phyloP scores from a whole-genome alignment of 1,139 yeast species.

The Yamadazyma trypodendri region DNA sequence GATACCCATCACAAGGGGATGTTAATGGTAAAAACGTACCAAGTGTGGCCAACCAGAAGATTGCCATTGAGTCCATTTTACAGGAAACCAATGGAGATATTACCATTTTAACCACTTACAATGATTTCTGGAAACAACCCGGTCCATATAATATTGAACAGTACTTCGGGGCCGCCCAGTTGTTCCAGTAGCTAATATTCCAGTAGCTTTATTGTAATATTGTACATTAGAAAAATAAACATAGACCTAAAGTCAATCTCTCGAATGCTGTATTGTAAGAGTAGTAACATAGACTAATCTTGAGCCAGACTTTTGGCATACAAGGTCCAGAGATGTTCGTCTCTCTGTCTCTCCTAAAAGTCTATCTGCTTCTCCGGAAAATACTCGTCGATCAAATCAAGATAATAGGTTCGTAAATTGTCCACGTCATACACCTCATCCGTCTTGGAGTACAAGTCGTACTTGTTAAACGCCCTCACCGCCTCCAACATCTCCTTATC shows the following conservation, averaged over 20 bases:
- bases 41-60: conserved; percentile 60
- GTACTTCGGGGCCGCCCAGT: conserved; percentile 67
- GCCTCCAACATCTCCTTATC: conserved; percentile 63
- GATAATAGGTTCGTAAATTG: conserved; percentile 54
- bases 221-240: conserved; percentile 10
- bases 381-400: conserved; percentile 63
- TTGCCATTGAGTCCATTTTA: conserved; percentile 64
- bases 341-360: conserved; percentile 42
- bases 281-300: too few relatives aligned
- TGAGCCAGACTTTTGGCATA: too few relatives aligned
- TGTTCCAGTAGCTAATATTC: conserved; percentile 24
- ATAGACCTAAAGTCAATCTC: too few relatives aligned
- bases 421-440: conserved; percentile 50
- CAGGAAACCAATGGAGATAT: conserved; percentile 56
- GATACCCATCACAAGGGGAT: conserved; percentile 78
- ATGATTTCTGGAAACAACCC: conserved; percentile 87
- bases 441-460: conserved; percentile 65
- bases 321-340: too few relatives aligned
- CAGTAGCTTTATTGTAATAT: conserved; percentile 9
- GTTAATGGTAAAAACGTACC: conserved; percentile 77
- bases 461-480: conserved; percentile 64
- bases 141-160: conserved; percentile 86
- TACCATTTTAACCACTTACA: conserved; percentile 70
- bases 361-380: conserved; percentile 59
- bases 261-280: too few relatives aligned